These are phyloP conservation scores for Euphorbia schlechtendalii DNA, from an alignment of 441 rosid species.

Conservation along the genomic window DNA sequence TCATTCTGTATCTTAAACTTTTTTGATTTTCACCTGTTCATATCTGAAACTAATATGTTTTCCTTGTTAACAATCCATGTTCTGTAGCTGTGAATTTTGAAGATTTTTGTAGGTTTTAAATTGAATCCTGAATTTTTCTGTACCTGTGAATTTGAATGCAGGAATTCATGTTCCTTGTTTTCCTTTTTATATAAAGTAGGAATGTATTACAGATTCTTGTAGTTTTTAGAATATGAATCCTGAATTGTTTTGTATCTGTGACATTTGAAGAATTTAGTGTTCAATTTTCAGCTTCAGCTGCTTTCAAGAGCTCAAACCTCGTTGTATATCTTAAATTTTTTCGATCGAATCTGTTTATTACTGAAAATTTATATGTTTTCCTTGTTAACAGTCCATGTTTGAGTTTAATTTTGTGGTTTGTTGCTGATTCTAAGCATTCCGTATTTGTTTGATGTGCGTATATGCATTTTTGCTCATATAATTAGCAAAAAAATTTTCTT, in stretches of 20 bases:
- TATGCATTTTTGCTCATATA: neutral
- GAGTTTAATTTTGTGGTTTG: neutral
- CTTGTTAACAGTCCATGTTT: neutral
- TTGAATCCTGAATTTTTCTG: too few relatives aligned
- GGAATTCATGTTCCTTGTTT: too few relatives aligned
- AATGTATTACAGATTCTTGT: neutral
- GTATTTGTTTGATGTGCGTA: neutral
- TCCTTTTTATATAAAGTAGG: neutral
- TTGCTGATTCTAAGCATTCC: neutral
- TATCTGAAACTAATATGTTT: neutral
- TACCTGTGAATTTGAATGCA: too few relatives aligned
- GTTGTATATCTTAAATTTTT: neutral
- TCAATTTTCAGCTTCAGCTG: neutral
- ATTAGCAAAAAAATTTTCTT: neutral
- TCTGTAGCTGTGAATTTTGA: too few relatives aligned
- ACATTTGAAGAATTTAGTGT: neutral
- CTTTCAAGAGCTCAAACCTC: neutral
- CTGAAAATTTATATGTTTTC: neutral
- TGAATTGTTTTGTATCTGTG: neutral
- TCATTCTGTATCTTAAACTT: neutral
- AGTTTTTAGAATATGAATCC: neutral
- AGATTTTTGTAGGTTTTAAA: too few relatives aligned
- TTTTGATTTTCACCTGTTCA: neutral
- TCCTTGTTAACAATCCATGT: neutral
- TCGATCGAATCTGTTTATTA: neutral